Evolutionary conservation across 2,329 filamentous ascomycete species (phyloP).

Genomic region (Capronia americana): DNA sequence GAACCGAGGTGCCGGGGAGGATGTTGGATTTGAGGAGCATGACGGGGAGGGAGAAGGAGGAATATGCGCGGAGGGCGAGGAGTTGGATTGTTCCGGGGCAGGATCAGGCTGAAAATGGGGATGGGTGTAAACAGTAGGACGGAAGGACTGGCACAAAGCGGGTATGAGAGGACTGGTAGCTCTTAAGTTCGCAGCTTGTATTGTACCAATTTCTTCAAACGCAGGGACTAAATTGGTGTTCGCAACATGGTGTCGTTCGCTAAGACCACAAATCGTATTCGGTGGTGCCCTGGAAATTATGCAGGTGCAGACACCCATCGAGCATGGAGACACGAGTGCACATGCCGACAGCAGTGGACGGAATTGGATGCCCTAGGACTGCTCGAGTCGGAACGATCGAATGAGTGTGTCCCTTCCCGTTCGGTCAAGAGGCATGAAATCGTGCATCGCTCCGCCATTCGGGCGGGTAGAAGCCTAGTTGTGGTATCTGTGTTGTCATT

Average conservation of each 20-base stretch:
- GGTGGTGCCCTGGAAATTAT: not conserved
- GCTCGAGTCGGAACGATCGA: not conserved
- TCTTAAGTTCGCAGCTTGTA: no score
- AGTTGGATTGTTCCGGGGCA: constrained; percentile 2
- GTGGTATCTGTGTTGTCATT: no score
- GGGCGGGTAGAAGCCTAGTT: no score
- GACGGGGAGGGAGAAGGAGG: constrained; percentile 8
- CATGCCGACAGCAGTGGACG: not conserved
- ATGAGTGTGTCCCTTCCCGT: not conserved
- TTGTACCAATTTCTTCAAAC: no score
- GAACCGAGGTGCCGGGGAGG: not conserved
- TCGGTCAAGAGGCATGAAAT: not conserved
- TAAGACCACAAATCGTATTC: no score
- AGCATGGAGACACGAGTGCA: not conserved
- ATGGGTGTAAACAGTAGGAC: no score
- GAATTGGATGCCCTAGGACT: not conserved
- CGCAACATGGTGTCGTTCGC: no score
- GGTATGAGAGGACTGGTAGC: no score
- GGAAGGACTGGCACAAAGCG: no score
- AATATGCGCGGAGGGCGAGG: constrained; percentile 7
- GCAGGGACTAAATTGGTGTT: no score
- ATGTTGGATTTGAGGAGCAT: constrained; percentile 1
- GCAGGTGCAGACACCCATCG: not conserved
- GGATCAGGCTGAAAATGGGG: no score
- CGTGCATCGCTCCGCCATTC: not conserved